Evolutionary conservation across 164 flowering plant species (phyloP), one percentile per base, ranked within the genome.

Genomic region (Warburgia ugandensis): DNA sequence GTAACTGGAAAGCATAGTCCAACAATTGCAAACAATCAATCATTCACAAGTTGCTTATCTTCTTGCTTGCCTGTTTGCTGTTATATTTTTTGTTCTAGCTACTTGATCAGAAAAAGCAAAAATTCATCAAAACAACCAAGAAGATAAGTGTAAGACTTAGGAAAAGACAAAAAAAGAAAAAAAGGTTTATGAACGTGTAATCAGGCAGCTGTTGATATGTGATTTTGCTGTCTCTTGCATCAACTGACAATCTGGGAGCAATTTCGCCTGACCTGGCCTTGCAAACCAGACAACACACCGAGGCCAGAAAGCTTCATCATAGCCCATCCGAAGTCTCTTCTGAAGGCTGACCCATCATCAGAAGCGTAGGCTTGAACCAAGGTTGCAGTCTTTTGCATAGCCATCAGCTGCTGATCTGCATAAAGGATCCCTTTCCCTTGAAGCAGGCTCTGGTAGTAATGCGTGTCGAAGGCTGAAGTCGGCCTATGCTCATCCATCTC

Each of bases 391-490:
- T 21, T 56, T n/a, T 60, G 51, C 13, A 53, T 49, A 13, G 73
- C 70, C 79, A 72, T 81, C 42, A 77, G 19, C 36, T 77, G 83
- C 45, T 77, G 83, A 64, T 81, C 87, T 4, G 75, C 55, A 42
- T 53, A 61, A 8, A 80, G 78, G 4, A 80, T 55, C 2, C 83
- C 79, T 69, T 71, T 62, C 19, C 77, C 67, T 16, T 32, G 45
- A 13, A 73, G 29, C 50, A 80, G 40, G 40, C 57, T 64, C 31
- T 44, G 49, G 53, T 64, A 80, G 54, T 68, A 80, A 23, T 68
- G 79, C 4, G 50, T 51, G 30, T 60, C 72, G 39, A 80, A 77
- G 2, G 47, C 68, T 3, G 59, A 6, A 5, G 64, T 56, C 10
- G 67, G 60, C 4, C 63, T 50, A 0, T 32, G 21, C 31, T 55